These are phyloP conservation scores for Eutypa lata DNA, from an alignment of 2,329 filamentous ascomycete species.

Conservation along the genomic window DNA sequence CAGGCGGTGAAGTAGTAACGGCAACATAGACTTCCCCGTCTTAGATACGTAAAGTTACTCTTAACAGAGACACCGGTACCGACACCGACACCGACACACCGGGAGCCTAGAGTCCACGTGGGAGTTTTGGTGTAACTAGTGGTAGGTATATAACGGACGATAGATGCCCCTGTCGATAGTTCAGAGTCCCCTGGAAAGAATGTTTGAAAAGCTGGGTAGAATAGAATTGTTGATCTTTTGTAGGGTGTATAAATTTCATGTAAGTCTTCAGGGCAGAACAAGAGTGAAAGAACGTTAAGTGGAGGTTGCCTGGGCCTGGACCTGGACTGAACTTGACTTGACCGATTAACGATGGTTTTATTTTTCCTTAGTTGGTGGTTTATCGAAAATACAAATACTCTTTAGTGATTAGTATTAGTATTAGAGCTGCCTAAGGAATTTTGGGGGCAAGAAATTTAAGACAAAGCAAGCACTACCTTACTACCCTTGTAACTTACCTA, in stretches of 20 bases:
- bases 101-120: background rate
- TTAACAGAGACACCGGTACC: background rate
- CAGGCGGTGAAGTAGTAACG: background rate
- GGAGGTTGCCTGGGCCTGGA: too few species aligned
- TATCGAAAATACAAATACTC: too few species aligned
- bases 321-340: too few species aligned
- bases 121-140: background rate
- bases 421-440: background rate
- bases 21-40: background rate
- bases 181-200: background rate
- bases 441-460: background rate
- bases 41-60: background rate
- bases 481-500: too few species aligned
- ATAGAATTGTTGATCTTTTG: background rate
- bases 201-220: background rate
- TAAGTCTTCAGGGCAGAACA: too few species aligned
- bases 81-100: background rate
- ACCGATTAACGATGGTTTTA: too few species aligned
- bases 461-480: background rate
- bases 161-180: background rate
- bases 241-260: background rate
- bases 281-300: too few species aligned
- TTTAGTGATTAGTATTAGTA: background rate
- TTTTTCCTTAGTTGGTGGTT: too few species aligned
- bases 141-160: background rate